A percentile compares a stretch with the other conserved stretches of the same genome.
These are phyloP conservation scores for Colletotrichum chrysophilum DNA, from an alignment of 2,329 filamentous ascomycete species.

Conservation along the genomic window DNA sequence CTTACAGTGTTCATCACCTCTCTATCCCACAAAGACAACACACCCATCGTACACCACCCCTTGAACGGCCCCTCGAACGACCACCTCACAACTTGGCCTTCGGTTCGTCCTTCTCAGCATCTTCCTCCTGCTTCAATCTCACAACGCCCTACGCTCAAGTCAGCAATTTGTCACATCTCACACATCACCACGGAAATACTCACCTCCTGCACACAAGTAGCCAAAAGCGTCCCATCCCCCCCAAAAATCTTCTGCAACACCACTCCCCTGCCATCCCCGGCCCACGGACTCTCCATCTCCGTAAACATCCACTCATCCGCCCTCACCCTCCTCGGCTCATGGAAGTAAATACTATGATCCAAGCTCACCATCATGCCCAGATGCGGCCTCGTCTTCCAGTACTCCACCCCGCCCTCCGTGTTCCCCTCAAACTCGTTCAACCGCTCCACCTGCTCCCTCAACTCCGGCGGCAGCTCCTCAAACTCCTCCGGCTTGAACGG, in stretches of 20 bases:
- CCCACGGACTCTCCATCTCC: slow-evolving; percentile 83
- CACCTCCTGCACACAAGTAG: slow-evolving; percentile 82
- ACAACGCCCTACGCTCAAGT: slow-evolving; percentile 52
- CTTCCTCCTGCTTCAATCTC: slow-evolving; percentile 49
- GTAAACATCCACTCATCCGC: slow-evolving; percentile 80
- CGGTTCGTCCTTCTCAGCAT: slow-evolving; percentile 34
- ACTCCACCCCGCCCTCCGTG: slow-evolving; percentile 48
- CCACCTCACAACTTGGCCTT: slow-evolving; percentile 34
- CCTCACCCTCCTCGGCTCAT: slow-evolving; percentile 61
- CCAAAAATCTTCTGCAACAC: slow-evolving; percentile 78
- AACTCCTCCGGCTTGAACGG: slow-evolving; percentile 59
- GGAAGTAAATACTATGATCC: slow-evolving; percentile 77
- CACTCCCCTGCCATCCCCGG: slow-evolving; percentile 76
- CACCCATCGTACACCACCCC: not conserved
- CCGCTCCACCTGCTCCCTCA: slow-evolving; percentile 39
- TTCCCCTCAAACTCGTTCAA: slow-evolving; percentile 49
- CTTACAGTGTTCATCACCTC: not conserved
- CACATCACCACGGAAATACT: slow-evolving; percentile 27
- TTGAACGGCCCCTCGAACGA: too few relatives aligned
- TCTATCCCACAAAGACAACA: not conserved
- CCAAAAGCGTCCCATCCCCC: slow-evolving; percentile 73
- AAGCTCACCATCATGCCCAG: slow-evolving; percentile 87
- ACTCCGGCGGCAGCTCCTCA: slow-evolving; percentile 50
- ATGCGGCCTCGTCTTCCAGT: slow-evolving; percentile 56
- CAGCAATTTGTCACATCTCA: not conserved